phyloP scores from a whole-genome alignment of 495 filamentous ascomycete species.

The Penicillium atrosanguineum region DNA sequence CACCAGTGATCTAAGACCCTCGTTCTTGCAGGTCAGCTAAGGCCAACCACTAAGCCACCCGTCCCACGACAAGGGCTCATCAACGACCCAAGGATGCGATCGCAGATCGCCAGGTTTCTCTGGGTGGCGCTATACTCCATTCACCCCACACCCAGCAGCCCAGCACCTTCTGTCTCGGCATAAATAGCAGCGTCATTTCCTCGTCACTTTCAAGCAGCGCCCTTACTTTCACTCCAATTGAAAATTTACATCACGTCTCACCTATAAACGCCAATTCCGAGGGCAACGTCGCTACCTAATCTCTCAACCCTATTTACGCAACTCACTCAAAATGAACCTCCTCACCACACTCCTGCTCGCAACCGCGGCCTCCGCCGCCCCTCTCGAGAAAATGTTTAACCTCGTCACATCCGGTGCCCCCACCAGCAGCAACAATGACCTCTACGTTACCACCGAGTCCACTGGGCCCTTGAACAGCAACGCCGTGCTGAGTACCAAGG shows the following conservation, averaged over 20 bases:
- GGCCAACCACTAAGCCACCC: background rate
- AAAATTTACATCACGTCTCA: background rate
- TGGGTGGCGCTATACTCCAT: background rate
- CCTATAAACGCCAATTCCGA: background rate
- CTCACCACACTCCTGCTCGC: slow-evolving; percentile 6
- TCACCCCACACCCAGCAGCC: background rate
- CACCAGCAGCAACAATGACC: slow-evolving; percentile 12
- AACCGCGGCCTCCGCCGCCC: slow-evolving; percentile 13
- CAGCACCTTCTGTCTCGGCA: background rate
- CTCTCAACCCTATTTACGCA: background rate
- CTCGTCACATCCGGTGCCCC: slow-evolving; percentile 17
- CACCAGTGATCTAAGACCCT: too few species aligned
- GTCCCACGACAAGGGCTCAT: background rate
- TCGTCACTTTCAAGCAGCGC: background rate
- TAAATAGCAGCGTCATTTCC: slow-evolving; percentile 4
- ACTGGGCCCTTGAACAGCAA: slow-evolving; percentile 19
- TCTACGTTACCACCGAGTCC: slow-evolving; percentile 17
- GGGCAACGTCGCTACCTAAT: background rate
- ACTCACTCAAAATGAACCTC: slow-evolving; percentile 24
- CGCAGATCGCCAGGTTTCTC: background rate
- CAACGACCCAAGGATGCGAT: background rate
- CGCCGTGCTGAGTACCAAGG: slow-evolving; percentile 14
- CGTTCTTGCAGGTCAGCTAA: background rate
- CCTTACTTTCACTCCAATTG: background rate
- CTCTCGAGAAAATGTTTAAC: slow-evolving; percentile 19